Evolutionary conservation across 768 basidiomycete species (phyloP), one percentile per base, ranked within the genome.

Genomic region (Mycena indigotica): DNA sequence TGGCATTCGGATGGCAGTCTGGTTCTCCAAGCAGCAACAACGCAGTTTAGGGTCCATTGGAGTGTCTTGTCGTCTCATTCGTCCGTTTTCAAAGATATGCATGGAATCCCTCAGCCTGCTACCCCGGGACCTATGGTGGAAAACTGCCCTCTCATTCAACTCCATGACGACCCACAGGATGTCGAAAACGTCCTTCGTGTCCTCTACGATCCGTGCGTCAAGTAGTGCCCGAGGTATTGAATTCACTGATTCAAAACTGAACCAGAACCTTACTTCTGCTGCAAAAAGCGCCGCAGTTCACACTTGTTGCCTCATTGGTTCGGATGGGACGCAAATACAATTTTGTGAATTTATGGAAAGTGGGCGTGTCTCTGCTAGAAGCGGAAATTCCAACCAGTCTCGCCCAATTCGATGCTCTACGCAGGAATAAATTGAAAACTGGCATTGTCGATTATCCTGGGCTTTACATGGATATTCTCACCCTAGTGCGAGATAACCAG

Each of bases 21-120:
- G 15, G 51, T 61, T 16, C 24, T 61, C 13, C 51, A 61, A 19
- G 55, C 51, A 17, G n/a, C 28, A 17, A 29, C 40, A 40, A 60
- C 40, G 1, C 58, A 60, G 48, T 60, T 60, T 32, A 53, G 59
- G 28, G 59, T 60, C 10, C 52, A 61, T 28, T 57, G 56, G 52
- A 23, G 56, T n/a, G 25, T 61, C 19, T 32, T 61, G 2, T 2
- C 55, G 2, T 21, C 21, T 16, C 32, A 61, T 21, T 61, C 60
- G 4, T 28, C 60, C 2, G 52, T 57, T 40, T 61, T 61, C 21
- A 52, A 49, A 13, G 52, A 50, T 30, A 40, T 61, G 49, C 45
- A 57, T 13, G 21, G n/a, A 6, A 51, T 57, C 2, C 60, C 60
- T 1, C 60, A 50, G 23, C 56, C 60, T 2, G 25, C 50, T 21